A percentile compares a stretch with the other conserved stretches of the same genome.
Evolutionary conservation across 352 stramenopile genomes (phyloP).

Genomic region (Phytophthora hibernalis): DNA sequence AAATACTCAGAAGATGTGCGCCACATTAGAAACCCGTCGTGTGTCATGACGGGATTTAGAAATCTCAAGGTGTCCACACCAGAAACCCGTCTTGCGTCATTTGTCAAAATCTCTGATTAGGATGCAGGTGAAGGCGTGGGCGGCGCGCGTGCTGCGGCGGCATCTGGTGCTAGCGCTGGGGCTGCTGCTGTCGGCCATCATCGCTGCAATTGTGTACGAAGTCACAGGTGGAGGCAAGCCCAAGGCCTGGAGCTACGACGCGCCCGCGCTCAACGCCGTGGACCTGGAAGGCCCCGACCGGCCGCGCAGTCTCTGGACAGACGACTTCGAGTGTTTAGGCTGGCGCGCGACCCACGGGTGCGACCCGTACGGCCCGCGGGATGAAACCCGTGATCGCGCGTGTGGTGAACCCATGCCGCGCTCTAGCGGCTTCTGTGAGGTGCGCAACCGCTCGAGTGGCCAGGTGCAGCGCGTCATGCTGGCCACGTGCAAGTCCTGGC

Average conservation of each 20-base stretch:
- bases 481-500: constrained; percentile 76
- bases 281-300: constrained; percentile 46
- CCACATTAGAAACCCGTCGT: too few relatives aligned
- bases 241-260: constrained; percentile 43
- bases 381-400: constrained; percentile 45
- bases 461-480: constrained; percentile 67
- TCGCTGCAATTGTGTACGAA: constrained; percentile 67
- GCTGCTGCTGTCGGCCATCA: constrained; percentile 46
- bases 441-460: constrained; percentile 72
- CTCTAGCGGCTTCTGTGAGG: constrained; percentile 72
- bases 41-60: too few relatives aligned
- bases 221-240: constrained; percentile 57
- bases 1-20: neutral
- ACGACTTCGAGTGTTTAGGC: constrained; percentile 80
- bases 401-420: constrained; percentile 57
- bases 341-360: constrained; percentile 75
- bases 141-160: constrained; percentile 44
- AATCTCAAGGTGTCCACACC: too few relatives aligned
- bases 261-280: constrained; percentile 51
- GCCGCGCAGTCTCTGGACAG: constrained; percentile 47
- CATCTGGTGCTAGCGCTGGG: constrained; percentile 53
- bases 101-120: too few relatives aligned
- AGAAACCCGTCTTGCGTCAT: too few relatives aligned
- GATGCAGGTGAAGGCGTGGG: constrained; percentile 36
- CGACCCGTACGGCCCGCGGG: constrained; percentile 62